phyloP scores from a whole-genome alignment of 768 basidiomycete species.

The Astraeus odoratus region DNA sequence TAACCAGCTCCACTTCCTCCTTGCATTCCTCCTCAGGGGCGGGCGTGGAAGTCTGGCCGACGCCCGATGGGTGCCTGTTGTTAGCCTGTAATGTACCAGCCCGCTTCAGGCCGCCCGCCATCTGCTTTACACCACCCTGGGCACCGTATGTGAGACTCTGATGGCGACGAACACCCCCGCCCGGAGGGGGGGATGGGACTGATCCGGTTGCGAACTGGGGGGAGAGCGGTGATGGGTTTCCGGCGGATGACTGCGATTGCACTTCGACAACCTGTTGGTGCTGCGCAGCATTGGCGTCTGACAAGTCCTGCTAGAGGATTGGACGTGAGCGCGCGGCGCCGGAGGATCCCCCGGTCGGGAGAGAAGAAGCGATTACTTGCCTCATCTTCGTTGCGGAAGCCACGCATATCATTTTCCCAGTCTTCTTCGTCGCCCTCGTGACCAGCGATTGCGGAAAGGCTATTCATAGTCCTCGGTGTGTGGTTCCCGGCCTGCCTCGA shows the following conservation, averaged over 20 bases:
- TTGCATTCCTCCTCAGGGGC: conserved; percentile 52
- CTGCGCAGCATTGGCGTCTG: conserved; percentile 22
- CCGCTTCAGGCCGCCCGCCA: conserved; percentile 59
- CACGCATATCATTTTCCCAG: conserved; percentile 66
- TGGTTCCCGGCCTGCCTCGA: conserved; percentile 50
- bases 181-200: conserved; percentile 65
- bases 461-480: conserved; percentile 73
- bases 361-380: conserved; percentile 31
- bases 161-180: conserved; percentile 69
- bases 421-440: conserved; percentile 86
- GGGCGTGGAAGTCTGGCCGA: conserved; percentile 37
- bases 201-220: conserved; percentile 49
- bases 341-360: conserved; percentile 1
- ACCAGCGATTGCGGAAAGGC: conserved; percentile 77
- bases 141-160: conserved; percentile 73
- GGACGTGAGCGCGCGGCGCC: conserved; percentile 10
- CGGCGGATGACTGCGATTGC: conserved; percentile 33
- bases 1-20: conserved; percentile 37
- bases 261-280: conserved; percentile 47
- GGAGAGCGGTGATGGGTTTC: conserved; percentile 49
- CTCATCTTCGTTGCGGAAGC: conserved; percentile 59
- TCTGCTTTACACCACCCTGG: conserved; percentile 40
- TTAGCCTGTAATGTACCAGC: conserved; percentile 63
- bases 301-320: conserved; percentile 17
- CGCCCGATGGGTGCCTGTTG: conserved; percentile 24